These are phyloP conservation scores for Suillus luteus DNA, from an alignment of 768 basidiomycete genomes.

Conservation along the genomic window DNA sequence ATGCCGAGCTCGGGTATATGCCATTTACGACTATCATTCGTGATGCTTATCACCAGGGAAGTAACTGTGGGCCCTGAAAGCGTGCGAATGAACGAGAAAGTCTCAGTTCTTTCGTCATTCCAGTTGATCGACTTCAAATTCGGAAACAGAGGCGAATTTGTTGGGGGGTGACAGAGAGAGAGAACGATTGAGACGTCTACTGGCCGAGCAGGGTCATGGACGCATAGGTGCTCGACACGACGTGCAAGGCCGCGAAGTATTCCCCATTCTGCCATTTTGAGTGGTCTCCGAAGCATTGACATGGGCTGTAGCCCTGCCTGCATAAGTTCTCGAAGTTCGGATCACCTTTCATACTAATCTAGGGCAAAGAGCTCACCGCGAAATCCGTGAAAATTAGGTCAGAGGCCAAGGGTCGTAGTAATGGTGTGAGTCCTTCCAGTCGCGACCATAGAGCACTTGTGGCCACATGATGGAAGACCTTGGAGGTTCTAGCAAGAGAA, in stretches of 20 bases:
- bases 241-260: conserved; percentile 4
- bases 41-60: neutral
- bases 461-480: conserved; percentile 14
- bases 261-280: conserved; percentile 9
- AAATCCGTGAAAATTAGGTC: neutral
- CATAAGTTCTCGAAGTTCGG: neutral
- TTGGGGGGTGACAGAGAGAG: conserved; percentile 9
- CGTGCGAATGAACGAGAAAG: conserved; percentile 10
- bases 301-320: neutral
- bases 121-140: conserved; percentile 5
- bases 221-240: conserved; percentile 5
- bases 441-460: conserved; percentile 10
- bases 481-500: conserved; percentile 17
- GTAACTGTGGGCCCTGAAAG: conserved; percentile 11
- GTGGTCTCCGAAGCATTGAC: conserved; percentile 2
- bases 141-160: conserved; percentile 7
- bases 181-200: conserved; percentile 4
- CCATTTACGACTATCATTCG: conserved; percentile 1
- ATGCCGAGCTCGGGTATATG: conserved; percentile 2
- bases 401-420: conserved; percentile 7
- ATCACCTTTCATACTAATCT: neutral
- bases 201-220: neutral
- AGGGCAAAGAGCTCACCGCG: conserved; percentile 2
- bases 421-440: conserved; percentile 9
- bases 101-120: conserved; percentile 10